Evolutionary conservation across 2,329 filamentous ascomycete species (phyloP).

Genomic region (Drechslerella coelobrocha): DNA sequence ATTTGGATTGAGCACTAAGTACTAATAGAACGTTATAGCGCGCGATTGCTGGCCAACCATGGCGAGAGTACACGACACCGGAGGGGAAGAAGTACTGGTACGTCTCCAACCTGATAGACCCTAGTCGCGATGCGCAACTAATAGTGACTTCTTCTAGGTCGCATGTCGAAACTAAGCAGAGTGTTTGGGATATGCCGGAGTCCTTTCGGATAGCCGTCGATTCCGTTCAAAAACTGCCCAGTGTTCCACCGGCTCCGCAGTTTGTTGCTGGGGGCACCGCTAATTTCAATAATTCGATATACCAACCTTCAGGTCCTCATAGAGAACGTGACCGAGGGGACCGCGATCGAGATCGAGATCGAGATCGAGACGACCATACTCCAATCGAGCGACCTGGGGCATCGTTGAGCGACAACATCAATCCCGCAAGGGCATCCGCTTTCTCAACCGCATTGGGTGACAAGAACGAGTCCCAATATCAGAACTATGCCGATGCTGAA

Average conservation of each 20-base stretch:
- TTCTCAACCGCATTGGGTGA: constrained; percentile 55
- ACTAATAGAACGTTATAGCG: constrained; percentile 63
- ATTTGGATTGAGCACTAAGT: neutral
- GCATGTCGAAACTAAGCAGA: constrained; percentile 88
- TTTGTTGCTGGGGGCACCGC: constrained; percentile 68
- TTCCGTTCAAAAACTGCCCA: constrained; percentile 55
- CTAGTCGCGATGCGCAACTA: neutral
- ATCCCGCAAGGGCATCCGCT: constrained; percentile 57
- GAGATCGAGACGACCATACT: constrained; percentile 60
- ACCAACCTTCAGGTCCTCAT: constrained; percentile 43
- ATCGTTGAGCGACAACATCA: constrained; percentile 59
- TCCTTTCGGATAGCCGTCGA: constrained; percentile 77
- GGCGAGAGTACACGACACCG: constrained; percentile 89
- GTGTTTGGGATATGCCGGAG: constrained; percentile 92
- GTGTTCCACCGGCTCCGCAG: constrained; percentile 57
- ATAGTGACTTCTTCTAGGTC: constrained; percentile 60
- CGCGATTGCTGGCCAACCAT: constrained; percentile 80
- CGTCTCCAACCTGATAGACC: neutral
- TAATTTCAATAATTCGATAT: constrained; percentile 56
- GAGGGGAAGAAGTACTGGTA: constrained; percentile 88
- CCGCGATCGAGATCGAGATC: constrained; percentile 63
- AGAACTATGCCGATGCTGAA: constrained; percentile 71
- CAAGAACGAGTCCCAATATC: constrained; percentile 49
- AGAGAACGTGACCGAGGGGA: constrained; percentile 59
- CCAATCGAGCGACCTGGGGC: constrained; percentile 61